These are phyloP conservation scores for Sporodiniella umbellata DNA, from an alignment of 371 early-diverging fungal genomes.

Conservation along the genomic window DNA sequence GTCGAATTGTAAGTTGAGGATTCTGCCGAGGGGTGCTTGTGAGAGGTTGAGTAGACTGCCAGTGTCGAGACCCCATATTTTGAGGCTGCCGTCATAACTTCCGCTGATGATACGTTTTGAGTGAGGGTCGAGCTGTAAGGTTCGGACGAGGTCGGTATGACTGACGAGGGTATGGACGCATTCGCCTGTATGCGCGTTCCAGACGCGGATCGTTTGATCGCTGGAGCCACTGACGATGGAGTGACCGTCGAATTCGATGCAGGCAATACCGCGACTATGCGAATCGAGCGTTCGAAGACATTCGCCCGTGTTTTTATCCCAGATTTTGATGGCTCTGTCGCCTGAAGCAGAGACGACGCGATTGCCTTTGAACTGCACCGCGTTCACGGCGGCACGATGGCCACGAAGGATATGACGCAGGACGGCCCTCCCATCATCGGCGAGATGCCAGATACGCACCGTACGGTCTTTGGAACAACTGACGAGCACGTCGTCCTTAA, in stretches of 20 bases:
- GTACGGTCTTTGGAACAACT: constrained; percentile 88
- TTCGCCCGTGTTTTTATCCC: constrained; percentile 67
- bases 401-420: constrained; percentile 55
- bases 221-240: constrained; percentile 93
- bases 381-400: constrained; percentile 77
- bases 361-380: constrained; percentile 61
- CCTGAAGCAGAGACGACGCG: constrained; percentile 79
- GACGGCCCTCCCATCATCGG: constrained; percentile 55
- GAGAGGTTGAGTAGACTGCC: constrained; percentile 48
- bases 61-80: constrained; percentile 73
- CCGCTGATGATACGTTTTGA: constrained; percentile 70
- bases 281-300: constrained; percentile 57
- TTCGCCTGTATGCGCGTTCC: constrained; percentile 71
- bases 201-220: constrained; percentile 92
- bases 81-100: constrained; percentile 81
- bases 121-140: constrained; percentile 49
- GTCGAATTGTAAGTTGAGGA: constrained; percentile 86
- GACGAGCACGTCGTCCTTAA: constrained; percentile 62
- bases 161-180: constrained; percentile 49
- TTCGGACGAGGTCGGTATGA: constrained; percentile 80
- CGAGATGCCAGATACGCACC: constrained; percentile 74
- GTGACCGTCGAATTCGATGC: constrained; percentile 93
- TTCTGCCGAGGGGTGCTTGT: constrained; percentile 67
- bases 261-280: constrained; percentile 86
- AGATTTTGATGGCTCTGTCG: constrained; percentile 75